These are phyloP conservation scores for Neonectria coccinea DNA, from an alignment of 2,329 filamentous ascomycete genomes.

Conservation along the genomic window DNA sequence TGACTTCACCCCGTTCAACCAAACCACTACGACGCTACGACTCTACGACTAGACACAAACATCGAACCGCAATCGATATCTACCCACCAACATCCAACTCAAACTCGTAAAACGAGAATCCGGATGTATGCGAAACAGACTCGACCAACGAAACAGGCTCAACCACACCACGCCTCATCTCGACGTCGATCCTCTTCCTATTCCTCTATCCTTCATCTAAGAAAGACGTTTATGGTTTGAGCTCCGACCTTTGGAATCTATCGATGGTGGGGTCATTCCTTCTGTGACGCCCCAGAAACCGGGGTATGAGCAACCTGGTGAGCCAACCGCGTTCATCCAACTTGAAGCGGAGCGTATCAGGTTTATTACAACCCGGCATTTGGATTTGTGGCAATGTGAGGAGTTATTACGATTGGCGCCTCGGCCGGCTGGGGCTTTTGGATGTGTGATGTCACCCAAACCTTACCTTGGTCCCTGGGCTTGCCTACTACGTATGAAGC, in stretches of 20 bases:
- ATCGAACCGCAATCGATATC: background rate
- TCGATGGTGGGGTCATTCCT: conserved; percentile 18
- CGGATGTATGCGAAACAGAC: conserved; percentile 3
- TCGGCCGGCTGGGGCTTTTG: background rate
- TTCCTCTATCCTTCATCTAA: conserved; percentile 8
- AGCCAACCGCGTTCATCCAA: conserved; percentile 16
- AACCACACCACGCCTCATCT: conserved; percentile 10
- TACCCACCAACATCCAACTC: conserved; percentile 6
- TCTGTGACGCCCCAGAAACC: conserved; percentile 19
- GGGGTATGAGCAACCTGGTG: conserved; percentile 7
- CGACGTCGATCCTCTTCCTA: background rate
- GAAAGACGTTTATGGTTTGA: conserved; percentile 12
- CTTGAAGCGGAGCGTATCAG: conserved; percentile 14
- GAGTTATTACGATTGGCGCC: background rate
- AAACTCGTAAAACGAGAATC: background rate
- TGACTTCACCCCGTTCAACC: conserved; percentile 12
- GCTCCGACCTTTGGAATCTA: conserved; percentile 8
- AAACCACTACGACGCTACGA: conserved; percentile 39
- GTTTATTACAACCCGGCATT: conserved; percentile 7
- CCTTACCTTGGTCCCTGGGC: background rate
- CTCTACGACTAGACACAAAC: conserved; percentile 11
- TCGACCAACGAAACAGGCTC: background rate
- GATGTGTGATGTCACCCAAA: background rate
- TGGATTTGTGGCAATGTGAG: background rate
- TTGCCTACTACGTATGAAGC: background rate